A percentile compares a stretch with the other conserved stretches of the same genome.
These are phyloP conservation scores for Coemansia sp. DNA, from an alignment of 192 early-diverging fungal genomes.

Conservation along the genomic window DNA sequence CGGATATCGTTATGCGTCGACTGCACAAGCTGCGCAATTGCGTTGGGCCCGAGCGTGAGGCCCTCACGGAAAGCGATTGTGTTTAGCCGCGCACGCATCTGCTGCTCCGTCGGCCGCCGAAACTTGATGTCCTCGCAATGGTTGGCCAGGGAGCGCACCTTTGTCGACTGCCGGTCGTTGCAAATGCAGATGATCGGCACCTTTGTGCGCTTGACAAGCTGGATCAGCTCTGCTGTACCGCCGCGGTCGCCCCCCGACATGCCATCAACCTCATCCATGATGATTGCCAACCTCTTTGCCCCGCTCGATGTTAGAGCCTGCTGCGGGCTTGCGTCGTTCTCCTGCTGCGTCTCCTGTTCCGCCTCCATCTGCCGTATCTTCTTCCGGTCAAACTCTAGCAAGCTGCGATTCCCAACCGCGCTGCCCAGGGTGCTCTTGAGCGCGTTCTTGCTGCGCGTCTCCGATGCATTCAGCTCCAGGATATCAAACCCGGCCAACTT, in stretches of 20 bases:
- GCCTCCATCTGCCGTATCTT: slow-evolving; percentile 21
- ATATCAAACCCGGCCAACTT: slow-evolving; percentile 77
- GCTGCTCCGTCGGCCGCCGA: slow-evolving; percentile 68
- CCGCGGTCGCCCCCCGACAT: slow-evolving; percentile 98
- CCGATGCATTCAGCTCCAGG: slow-evolving; percentile 97
- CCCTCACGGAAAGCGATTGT: slow-evolving; percentile 80
- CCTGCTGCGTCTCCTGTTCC: slow-evolving; percentile 22
- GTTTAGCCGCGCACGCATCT: slow-evolving; percentile 74
- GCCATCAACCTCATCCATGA: slow-evolving; percentile 99
- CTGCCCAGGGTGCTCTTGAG: slow-evolving; percentile 66
- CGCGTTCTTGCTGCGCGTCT: slow-evolving; percentile 85
- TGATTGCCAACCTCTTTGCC: slow-evolving; percentile 62
- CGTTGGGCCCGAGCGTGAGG: slow-evolving; percentile 74
- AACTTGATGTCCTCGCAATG: slow-evolving; percentile 85
- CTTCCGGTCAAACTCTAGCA: slow-evolving; percentile 60
- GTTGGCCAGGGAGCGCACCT: slow-evolving; percentile 81
- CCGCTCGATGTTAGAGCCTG: slow-evolving; percentile 26
- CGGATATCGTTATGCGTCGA: slow-evolving; percentile 90
- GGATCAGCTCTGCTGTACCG: slow-evolving; percentile 83
- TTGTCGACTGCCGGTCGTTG: slow-evolving; percentile 88
- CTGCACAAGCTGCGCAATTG: slow-evolving; percentile 77
- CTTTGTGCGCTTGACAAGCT: slow-evolving; percentile 84
- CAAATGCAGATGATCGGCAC: slow-evolving; percentile 99
- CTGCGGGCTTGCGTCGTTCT: slow-evolving; percentile 27
- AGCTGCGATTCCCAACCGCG: slow-evolving; percentile 62